These are phyloP conservation scores for Graphilbum ipis-grandicollis DNA, from an alignment of 2,329 filamentous ascomycete species.

Conservation along the genomic window DNA sequence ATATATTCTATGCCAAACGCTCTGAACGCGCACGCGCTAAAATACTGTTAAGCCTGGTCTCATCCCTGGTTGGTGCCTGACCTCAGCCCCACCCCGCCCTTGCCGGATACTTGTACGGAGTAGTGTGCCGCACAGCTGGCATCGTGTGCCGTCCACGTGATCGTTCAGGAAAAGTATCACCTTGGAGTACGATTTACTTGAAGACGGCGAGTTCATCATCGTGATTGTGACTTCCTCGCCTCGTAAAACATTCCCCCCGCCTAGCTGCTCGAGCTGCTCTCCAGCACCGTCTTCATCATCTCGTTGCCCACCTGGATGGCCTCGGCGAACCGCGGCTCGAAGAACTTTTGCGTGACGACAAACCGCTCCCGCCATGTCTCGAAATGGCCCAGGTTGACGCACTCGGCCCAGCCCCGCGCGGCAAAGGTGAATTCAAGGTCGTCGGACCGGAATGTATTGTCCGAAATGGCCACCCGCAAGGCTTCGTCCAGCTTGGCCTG, in stretches of 20 bases:
- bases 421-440: constrained; percentile 97
- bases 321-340: constrained; percentile 75
- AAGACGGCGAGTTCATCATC: too few relatives aligned
- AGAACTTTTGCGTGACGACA: constrained; percentile 77
- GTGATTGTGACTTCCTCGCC: too few relatives aligned
- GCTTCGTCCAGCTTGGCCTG: constrained; percentile 65
- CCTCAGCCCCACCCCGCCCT: too few relatives aligned
- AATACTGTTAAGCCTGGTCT: too few relatives aligned
- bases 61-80: too few relatives aligned
- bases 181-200: too few relatives aligned
- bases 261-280: constrained; percentile 41
- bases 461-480: constrained; percentile 70
- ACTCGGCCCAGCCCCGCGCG: constrained; percentile 87
- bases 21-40: constrained; percentile 1
- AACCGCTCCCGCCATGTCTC: constrained; percentile 87
- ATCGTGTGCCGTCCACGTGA: too few relatives aligned
- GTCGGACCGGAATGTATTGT: constrained; percentile 84
- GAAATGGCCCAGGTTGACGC: constrained; percentile 80
- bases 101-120: too few relatives aligned
- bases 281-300: constrained; percentile 92
- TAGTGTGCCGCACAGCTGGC: too few relatives aligned
- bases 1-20: neutral
- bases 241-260: too few relatives aligned
- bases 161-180: too few relatives aligned
- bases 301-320: constrained; percentile 79